Conservation (phyloP, 129 eudicot genomes). For the Daucus carota region DNA sequence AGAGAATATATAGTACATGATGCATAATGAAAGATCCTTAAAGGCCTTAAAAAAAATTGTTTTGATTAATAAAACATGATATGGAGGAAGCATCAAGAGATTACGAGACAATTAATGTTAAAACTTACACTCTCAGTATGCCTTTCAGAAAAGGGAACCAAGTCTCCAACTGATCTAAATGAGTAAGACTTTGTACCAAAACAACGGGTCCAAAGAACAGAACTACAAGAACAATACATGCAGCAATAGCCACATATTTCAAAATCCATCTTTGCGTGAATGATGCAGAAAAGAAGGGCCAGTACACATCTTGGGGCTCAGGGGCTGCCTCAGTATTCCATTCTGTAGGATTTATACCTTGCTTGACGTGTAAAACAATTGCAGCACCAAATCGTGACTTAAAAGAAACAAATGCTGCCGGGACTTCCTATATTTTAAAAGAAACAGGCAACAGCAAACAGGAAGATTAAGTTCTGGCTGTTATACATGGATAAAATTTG, state of each 20-base stretch:
- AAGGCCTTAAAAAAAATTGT: not conserved
- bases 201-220: constrained; percentile 72
- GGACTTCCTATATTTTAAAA: constrained; percentile 47
- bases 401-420: constrained; percentile 89
- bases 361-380: constrained; percentile 48
- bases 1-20: not conserved
- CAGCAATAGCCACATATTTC: constrained; percentile 48
- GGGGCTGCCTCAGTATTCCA: constrained; percentile 90
- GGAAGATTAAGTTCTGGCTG: not conserved
- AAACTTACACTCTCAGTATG: constrained; percentile 55
- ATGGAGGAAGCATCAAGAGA: not conserved
- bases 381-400: constrained; percentile 79
- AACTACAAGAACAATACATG: constrained; percentile 37
- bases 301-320: constrained; percentile 67
- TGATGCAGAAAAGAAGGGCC: constrained; percentile 87
- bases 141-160: constrained; percentile 67
- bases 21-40: not conserved
- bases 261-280: constrained; percentile 55
- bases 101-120: not conserved
- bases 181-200: constrained; percentile 82
- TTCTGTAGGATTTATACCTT: constrained; percentile 74
- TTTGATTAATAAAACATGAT: not conserved
- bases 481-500: not conserved
- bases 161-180: constrained; percentile 65
- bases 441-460: not conserved